Conservation (phyloP, 495 filamentous ascomycete species). For the Penicillium silybi region DNA sequence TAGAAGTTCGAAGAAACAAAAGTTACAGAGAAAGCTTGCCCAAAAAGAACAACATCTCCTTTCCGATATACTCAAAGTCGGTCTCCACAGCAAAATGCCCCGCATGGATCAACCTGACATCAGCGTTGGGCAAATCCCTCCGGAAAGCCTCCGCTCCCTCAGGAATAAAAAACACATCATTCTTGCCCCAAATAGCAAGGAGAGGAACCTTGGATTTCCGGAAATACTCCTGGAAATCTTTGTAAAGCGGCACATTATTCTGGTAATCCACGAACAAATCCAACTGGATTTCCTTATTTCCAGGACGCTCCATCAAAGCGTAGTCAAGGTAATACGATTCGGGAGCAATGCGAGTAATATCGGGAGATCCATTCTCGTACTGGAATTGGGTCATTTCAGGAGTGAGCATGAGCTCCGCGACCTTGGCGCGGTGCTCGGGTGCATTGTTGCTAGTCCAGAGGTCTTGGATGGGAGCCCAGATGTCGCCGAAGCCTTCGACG, state of each 20-base stretch:
- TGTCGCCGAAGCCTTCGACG: constrained; percentile 51
- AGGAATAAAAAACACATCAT: constrained; percentile 54
- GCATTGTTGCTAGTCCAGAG: constrained; percentile 45
- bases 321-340: constrained; percentile 50
- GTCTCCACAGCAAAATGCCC: constrained; percentile 63
- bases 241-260: constrained; percentile 52
- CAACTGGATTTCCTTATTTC: constrained; percentile 54
- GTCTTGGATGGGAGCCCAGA: constrained; percentile 50
- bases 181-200: constrained; percentile 60
- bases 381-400: constrained; percentile 50
- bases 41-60: constrained; percentile 24
- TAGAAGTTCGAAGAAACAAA: no score
- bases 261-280: constrained; percentile 57
- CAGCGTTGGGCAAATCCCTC: constrained; percentile 48
- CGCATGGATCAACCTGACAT: constrained; percentile 52
- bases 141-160: constrained; percentile 58
- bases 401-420: constrained; percentile 38
- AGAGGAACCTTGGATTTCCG: constrained; percentile 49
- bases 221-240: constrained; percentile 58
- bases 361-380: constrained; percentile 47
- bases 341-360: constrained; percentile 40
- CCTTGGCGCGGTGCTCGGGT: constrained; percentile 29
- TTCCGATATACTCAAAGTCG: constrained; percentile 46
- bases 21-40: no score
- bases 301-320: constrained; percentile 45